Percentiles rank a stretch among this genome's conserved stretches.
Conservation (phyloP, 257 asterid species). For the Lycium barbarum region DNA sequence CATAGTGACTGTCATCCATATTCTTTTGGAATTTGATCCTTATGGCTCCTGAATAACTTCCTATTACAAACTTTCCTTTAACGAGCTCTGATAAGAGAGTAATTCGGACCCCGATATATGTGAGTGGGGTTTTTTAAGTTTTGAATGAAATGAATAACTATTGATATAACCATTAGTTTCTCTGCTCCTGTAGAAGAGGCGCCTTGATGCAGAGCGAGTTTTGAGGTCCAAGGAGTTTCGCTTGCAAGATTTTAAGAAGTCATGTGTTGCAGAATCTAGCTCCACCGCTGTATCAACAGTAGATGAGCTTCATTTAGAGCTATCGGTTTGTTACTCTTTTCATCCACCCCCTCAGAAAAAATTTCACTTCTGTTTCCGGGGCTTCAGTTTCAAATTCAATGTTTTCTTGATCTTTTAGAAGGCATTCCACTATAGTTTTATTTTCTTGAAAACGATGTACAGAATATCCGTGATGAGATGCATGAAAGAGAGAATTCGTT, state of each 20-base stretch:
- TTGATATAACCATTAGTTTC: constrained; percentile 29
- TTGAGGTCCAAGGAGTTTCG: constrained; percentile 58
- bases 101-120: neutral
- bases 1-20: neutral
- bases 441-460: constrained; percentile 41
- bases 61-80: neutral
- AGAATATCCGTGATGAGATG: constrained; percentile 66
- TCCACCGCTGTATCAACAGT: constrained; percentile 55
- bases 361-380: neutral
- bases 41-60: neutral
- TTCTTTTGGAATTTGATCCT: constrained; percentile 2
- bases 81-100: neutral
- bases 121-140: neutral
- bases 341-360: constrained; percentile 17
- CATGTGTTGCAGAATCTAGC: constrained; percentile 57
- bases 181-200: constrained; percentile 59
- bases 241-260: constrained; percentile 67
- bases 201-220: constrained; percentile 50
- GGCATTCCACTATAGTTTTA: constrained; percentile 1
- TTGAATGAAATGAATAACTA: constrained; percentile 17
- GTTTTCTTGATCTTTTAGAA: constrained; percentile 14
- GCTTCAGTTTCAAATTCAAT: constrained; percentile 22
- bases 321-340: constrained; percentile 60
- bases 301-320: constrained; percentile 77
- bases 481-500: constrained; percentile 54